A percentile compares a stretch with the other conserved stretches of the same genome.
These are phyloP conservation scores for Eucalyptus curtisii DNA, from an alignment of 345 rosid genomes.

Conservation along the genomic window DNA sequence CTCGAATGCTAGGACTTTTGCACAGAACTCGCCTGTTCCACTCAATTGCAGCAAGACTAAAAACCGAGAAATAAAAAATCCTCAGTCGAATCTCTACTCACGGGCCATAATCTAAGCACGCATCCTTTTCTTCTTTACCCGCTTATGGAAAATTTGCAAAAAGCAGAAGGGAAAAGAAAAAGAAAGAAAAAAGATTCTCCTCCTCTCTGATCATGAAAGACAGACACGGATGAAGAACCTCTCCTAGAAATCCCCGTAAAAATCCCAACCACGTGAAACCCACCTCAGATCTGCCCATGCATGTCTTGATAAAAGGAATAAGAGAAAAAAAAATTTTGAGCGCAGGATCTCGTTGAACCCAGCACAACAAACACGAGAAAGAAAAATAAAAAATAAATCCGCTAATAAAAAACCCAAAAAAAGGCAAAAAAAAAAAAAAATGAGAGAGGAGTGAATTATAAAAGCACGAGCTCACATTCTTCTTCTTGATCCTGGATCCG, in stretches of 20 bases:
- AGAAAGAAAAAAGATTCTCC: neutral
- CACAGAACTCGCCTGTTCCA: neutral
- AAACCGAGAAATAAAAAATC: neutral
- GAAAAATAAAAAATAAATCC: neutral
- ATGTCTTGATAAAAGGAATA: neutral
- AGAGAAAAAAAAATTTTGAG: neutral
- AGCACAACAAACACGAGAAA: neutral
- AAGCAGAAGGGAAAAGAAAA: neutral
- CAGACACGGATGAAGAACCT: neutral
- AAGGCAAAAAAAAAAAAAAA: neutral
- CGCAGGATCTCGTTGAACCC: neutral
- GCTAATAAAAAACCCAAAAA: neutral
- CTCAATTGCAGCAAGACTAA: neutral
- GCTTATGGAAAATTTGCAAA: neutral
- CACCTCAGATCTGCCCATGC: neutral
- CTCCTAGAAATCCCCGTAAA: neutral
- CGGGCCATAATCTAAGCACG: neutral
- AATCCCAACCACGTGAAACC: neutral
- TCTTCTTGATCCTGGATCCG: constrained; percentile 25
- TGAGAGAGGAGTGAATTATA: neutral
- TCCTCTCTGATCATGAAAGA: neutral
- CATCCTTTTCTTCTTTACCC: neutral
- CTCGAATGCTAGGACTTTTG: neutral
- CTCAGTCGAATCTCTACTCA: neutral
- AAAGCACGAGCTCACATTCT: constrained; percentile 31